Evolutionary conservation across 306 rosid genomes (phyloP), one percentile per base, ranked within the genome.

Genomic region (Boehmeria nivea): DNA sequence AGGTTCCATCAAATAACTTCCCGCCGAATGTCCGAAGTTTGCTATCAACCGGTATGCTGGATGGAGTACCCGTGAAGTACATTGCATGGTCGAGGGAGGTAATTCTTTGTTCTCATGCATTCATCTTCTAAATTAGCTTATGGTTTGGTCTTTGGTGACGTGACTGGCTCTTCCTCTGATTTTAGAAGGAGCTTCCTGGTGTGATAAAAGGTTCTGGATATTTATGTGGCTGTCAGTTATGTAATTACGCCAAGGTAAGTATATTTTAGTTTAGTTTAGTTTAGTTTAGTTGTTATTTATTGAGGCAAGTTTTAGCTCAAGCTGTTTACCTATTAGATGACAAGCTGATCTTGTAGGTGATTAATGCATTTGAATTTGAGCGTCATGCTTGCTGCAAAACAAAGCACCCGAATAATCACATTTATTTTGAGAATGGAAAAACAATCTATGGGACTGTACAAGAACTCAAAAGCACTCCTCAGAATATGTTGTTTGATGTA

Each of bases 41-140:
- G 82, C 66, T 83, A 54, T 87, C 93, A 21, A 87, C 95, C 22
- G 93, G 95, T 17, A 87, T 87, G 86, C 86, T 83, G 67, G 95
- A 87, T 78, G 95, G 91, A 37, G 84, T 86, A 58, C 75, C 95
- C 40, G 91, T 86, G 27, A 87, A 81, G 77, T 83, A 83, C 71
- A 74, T 76, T 54, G 81, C 95, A 10, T 87, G 95, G 93, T 83
- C 88, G 1, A 66, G 71, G 81, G 88, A 87, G 88, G 95, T 81
- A 83, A 78, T 54, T 68, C 60, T n/a, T 63, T 53, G 73, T 65
- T 62, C 60, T 72, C 64, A 33, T 61, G 72, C 45, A 40, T 76
- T 74, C 65, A 57, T 69, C 64, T 69, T 71, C 65, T 51, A 71
- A 67, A 52, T 68, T 77, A 57, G 61, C 53, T 65, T 58, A 69